These are phyloP conservation scores for Ambrosiella beaveri DNA, from an alignment of 2,329 filamentous ascomycete genomes.

Conservation along the genomic window DNA sequence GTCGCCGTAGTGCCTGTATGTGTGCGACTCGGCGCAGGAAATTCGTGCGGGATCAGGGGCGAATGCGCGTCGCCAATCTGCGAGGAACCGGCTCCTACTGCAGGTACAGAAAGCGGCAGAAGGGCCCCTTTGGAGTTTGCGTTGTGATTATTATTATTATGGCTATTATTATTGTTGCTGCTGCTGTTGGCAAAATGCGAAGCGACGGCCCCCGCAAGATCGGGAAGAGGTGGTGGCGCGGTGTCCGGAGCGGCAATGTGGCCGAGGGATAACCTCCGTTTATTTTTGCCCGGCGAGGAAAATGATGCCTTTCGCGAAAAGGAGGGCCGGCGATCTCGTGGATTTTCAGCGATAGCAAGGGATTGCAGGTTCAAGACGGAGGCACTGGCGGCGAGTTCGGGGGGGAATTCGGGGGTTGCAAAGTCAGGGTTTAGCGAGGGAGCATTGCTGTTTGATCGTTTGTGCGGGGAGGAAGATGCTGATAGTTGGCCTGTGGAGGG, in stretches of 20 bases:
- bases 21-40: conserved; percentile 11
- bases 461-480: conserved; percentile 14
- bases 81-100: not conserved
- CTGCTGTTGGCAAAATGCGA: conserved; percentile 19
- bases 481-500: conserved; percentile 5
- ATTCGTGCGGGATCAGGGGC: conserved; percentile 12
- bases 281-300: conserved; percentile 21
- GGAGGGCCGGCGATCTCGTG: conserved; percentile 34
- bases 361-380: conserved; percentile 7
- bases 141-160: not conserved
- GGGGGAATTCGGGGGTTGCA: conserved; percentile 13
- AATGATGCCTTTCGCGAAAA: conserved; percentile 33
- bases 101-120: not conserved
- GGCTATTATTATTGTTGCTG: not conserved
- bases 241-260: conserved; percentile 28
- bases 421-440: conserved; percentile 12
- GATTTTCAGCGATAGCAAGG: conserved; percentile 7
- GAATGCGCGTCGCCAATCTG: conserved; percentile 4
- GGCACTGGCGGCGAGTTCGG: conserved; percentile 10
- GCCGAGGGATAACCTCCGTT: conserved; percentile 26
- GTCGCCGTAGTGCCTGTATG: conserved; percentile 1
- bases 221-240: conserved; percentile 35
- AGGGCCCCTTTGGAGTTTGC: not conserved
- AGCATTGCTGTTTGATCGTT: conserved; percentile 11
- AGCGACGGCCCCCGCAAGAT: conserved; percentile 33